These are phyloP conservation scores for Ichthyophthirius multifiliis DNA, from an alignment of 169 alveolate species.

Conservation along the genomic window DNA sequence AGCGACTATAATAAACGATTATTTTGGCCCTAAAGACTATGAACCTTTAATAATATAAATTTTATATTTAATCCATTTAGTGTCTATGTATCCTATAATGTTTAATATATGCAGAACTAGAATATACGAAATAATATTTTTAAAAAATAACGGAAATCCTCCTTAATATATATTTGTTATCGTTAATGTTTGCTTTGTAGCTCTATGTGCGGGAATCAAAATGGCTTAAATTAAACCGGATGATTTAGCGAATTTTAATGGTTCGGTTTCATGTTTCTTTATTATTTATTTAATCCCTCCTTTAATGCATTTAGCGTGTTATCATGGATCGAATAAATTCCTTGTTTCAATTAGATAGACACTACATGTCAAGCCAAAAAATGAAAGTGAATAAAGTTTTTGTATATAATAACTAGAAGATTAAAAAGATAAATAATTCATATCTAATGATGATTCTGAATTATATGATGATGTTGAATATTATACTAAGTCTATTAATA, in stretches of 20 bases:
- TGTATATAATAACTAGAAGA: not conserved
- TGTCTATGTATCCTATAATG: not conserved
- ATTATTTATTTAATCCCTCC: not conserved
- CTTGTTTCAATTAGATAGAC: not conserved
- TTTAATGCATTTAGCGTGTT: not conserved
- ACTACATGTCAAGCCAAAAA: not conserved
- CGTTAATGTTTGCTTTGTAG: not conserved
- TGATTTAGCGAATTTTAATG: slow-evolving; percentile 3
- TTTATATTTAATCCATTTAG: not conserved
- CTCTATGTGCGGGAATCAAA: not conserved
- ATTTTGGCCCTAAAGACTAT: not conserved
- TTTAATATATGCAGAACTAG: not conserved
- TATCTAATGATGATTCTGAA: not conserved
- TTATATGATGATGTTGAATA: not conserved
- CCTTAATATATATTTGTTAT: not conserved
- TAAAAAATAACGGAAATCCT: not conserved
- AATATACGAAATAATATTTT: not conserved
- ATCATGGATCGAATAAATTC: not conserved
- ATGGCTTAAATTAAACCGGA: not conserved
- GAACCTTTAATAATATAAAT: not conserved
- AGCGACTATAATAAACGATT: not conserved
- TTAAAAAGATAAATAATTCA: not conserved
- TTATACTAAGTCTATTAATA: not conserved
- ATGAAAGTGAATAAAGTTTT: not conserved
- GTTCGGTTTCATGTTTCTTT: slow-evolving; percentile 3